phyloP scores from a whole-genome alignment of 345 rosid genomes.

The Aurinia saxatilis region DNA sequence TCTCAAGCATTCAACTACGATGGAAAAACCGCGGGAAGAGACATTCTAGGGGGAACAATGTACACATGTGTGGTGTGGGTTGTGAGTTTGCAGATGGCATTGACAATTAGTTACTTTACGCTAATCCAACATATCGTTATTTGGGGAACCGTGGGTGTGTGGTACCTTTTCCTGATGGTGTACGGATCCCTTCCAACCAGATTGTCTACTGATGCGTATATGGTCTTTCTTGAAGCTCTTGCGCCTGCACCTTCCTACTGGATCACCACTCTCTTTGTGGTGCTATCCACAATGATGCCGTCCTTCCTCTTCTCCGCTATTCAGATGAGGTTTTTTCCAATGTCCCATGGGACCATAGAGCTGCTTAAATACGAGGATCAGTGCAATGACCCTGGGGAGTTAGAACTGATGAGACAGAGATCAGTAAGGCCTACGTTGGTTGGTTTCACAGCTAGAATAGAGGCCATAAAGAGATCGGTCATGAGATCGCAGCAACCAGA shows the following conservation, averaged over 20 bases:
- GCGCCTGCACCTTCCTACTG: slow-evolving; percentile 79
- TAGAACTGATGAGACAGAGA: slow-evolving; percentile 61
- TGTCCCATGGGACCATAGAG: slow-evolving; percentile 78
- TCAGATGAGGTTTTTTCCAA: slow-evolving; percentile 81
- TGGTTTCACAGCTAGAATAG: slow-evolving; percentile 74
- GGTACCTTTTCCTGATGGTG: slow-evolving; percentile 65
- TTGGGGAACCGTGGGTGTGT: slow-evolving; percentile 60
- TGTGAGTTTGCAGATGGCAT: slow-evolving; percentile 81
- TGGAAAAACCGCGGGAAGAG: slow-evolving; percentile 63
- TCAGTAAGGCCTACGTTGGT: slow-evolving; percentile 60
- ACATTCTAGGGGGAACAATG: slow-evolving; percentile 69
- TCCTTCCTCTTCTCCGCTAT: slow-evolving; percentile 52
- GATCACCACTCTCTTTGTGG: slow-evolving; percentile 53
- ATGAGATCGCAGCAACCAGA: slow-evolving; percentile 18
- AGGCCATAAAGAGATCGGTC: slow-evolving; percentile 63
- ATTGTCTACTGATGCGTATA: slow-evolving; percentile 45
- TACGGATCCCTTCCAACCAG: slow-evolving; percentile 52
- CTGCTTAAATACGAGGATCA: slow-evolving; percentile 67
- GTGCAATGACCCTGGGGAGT: slow-evolving; percentile 47
- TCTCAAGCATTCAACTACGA: slow-evolving; percentile 61
- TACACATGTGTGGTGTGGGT: slow-evolving; percentile 88
- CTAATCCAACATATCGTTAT: slow-evolving; percentile 51
- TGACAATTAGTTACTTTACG: slow-evolving; percentile 76
- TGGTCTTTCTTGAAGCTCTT: slow-evolving; percentile 67
- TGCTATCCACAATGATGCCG: slow-evolving; percentile 51